Evolutionary conservation across 225 moss, liverwort and hornwort species (phyloP).

Genomic region (Asterella californica): DNA sequence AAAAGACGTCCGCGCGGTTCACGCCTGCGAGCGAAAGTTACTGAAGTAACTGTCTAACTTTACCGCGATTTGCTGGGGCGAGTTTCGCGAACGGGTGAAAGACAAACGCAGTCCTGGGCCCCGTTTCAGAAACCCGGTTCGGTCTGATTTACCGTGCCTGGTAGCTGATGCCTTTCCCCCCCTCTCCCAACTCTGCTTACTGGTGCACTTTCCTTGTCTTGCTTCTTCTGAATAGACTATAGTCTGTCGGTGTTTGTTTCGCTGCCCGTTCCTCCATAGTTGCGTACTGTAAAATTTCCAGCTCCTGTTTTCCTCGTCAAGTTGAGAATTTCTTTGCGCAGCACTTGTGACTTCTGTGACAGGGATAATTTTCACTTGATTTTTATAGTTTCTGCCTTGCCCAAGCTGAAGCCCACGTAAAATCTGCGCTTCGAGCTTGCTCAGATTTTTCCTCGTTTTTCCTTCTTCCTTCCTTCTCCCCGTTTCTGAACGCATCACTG

Average conservation of each 20-base stretch:
- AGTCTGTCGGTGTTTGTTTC: neutral
- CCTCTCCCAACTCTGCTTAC: neutral
- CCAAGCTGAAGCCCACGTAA: conserved; percentile 11
- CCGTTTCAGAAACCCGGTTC: neutral
- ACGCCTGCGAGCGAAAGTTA: conserved; percentile 5
- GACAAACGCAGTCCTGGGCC: neutral
- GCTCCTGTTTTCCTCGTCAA: neutral
- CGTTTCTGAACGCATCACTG: neutral
- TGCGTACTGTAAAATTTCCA: neutral
- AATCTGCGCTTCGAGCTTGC: conserved; percentile 7
- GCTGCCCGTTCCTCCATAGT: neutral
- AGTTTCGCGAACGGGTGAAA: neutral
- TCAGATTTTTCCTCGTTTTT: neutral
- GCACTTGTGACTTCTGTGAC: neutral
- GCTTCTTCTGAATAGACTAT: neutral
- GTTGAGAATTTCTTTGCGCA: neutral
- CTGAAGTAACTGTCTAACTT: conserved; percentile 9
- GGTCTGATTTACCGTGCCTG: neutral
- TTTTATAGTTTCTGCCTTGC: neutral
- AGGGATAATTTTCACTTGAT: neutral
- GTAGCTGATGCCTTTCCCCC: conserved; percentile 14
- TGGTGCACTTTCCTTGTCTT: neutral
- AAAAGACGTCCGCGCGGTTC: conserved; percentile 22
- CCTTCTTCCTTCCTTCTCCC: neutral
- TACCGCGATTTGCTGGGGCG: conserved; percentile 6